A percentile compares a stretch with the other conserved stretches of the same genome.
Conservation (phyloP, 2,329 filamentous ascomycete genomes). For the Penicillium sp. region DNA sequence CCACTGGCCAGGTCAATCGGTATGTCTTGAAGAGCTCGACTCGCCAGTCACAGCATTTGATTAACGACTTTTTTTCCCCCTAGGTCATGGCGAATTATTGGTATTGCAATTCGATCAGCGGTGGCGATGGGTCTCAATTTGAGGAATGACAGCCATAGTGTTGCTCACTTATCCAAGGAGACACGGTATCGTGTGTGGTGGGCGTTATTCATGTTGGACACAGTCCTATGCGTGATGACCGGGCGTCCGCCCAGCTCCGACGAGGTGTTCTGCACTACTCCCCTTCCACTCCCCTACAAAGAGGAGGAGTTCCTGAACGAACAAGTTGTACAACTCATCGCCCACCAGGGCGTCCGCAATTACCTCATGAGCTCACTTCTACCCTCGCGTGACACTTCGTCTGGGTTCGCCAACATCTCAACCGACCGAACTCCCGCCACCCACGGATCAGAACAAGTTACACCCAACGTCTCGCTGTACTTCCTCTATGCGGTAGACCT, state of each 20-base stretch:
- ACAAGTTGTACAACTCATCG: slow-evolving; percentile 34
- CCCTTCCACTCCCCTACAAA: slow-evolving; percentile 39
- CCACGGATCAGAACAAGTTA: slow-evolving; percentile 13
- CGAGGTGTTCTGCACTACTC: slow-evolving; percentile 42
- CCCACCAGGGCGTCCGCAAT: slow-evolving; percentile 32
- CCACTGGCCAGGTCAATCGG: slow-evolving; percentile 45
- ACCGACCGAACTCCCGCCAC: background rate
- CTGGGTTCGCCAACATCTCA: slow-evolving; percentile 11
- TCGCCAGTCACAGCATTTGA: background rate
- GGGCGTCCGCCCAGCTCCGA: slow-evolving; percentile 41
- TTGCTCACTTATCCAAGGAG: slow-evolving; percentile 40
- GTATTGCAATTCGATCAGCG: slow-evolving; percentile 42
- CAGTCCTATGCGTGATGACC: slow-evolving; percentile 42
- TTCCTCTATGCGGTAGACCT: slow-evolving; percentile 42
- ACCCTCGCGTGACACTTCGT: slow-evolving; percentile 3
- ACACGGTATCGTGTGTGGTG: slow-evolving; percentile 47
- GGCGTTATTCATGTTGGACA: slow-evolving; percentile 43
- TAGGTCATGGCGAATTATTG: slow-evolving; percentile 45
- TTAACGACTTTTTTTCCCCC: background rate
- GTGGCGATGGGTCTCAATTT: slow-evolving; percentile 45
- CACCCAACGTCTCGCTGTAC: slow-evolving; percentile 38
- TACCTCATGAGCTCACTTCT: slow-evolving; percentile 26
- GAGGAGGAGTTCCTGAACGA: slow-evolving; percentile 39
- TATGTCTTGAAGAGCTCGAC: slow-evolving; percentile 13
- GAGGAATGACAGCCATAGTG: slow-evolving; percentile 37